Evolutionary conservation across 2,329 filamentous ascomycete species (phyloP).

Genomic region (Fusarium oxysporum): DNA sequence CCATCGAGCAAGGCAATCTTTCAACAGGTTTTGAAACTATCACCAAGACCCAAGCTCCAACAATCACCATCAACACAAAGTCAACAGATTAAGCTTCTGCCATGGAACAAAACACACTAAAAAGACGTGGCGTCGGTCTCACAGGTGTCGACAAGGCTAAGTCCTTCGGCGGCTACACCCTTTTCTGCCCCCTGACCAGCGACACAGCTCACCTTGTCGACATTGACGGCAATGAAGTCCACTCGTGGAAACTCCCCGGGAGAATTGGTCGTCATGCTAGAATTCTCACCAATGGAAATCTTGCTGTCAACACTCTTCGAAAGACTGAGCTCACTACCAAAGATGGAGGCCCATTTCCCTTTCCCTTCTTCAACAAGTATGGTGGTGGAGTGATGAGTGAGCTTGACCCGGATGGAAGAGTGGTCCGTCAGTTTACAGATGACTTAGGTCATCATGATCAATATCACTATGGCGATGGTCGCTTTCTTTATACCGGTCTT

Average conservation of each 20-base stretch:
- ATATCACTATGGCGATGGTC: constrained; percentile 45
- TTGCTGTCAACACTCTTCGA: constrained; percentile 47
- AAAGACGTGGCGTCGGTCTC: constrained; percentile 45
- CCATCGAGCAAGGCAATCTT: neutral
- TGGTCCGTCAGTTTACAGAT: constrained; percentile 45
- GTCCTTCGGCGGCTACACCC: constrained; percentile 46
- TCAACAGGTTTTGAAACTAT: neutral
- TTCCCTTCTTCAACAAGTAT: constrained; percentile 49
- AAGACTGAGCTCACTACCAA: constrained; percentile 24
- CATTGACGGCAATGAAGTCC: constrained; percentile 46
- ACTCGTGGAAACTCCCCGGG: constrained; percentile 47
- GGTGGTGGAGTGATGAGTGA: constrained; percentile 48
- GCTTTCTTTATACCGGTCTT: constrained; percentile 45
- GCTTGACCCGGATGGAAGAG: constrained; percentile 40
- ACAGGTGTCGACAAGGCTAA: constrained; percentile 44
- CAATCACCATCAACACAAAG: neutral
- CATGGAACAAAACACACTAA: constrained; percentile 49
- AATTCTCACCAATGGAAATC: constrained; percentile 46
- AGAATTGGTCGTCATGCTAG: constrained; percentile 45
- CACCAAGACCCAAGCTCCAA: neutral
- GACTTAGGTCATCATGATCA: constrained; percentile 47
- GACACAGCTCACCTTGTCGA: constrained; percentile 43
- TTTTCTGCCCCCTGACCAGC: constrained; percentile 47
- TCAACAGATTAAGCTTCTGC: rapidly evolving
- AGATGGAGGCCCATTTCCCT: constrained; percentile 41